These are phyloP conservation scores for Penstemon eatonii DNA, from an alignment of 257 asterid genomes.

Conservation along the genomic window DNA sequence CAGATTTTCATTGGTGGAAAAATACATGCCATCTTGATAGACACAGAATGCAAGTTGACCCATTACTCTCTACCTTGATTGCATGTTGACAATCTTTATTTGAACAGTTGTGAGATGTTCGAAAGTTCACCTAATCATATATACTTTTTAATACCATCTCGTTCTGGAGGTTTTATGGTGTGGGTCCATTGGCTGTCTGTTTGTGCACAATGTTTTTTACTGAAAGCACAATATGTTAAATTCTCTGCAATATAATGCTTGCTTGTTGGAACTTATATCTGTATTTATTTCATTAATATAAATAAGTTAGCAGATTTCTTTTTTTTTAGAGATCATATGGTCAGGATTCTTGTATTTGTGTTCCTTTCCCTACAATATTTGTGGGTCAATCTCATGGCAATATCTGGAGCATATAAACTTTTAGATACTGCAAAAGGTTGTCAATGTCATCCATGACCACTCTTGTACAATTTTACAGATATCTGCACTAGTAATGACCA, in stretches of 20 bases:
- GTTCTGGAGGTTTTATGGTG: too few relatives aligned
- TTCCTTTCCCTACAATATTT: background rate
- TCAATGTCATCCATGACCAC: background rate
- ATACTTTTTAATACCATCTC: too few relatives aligned
- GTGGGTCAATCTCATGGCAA: background rate
- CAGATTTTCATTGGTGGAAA: background rate
- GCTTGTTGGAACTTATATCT: background rate
- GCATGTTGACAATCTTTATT: background rate
- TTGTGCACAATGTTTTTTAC: too few relatives aligned
- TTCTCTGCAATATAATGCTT: too few relatives aligned
- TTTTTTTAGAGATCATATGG: too few relatives aligned
- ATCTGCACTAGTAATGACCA: background rate
- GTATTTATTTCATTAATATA: conserved; percentile 6
- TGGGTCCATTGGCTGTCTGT: too few relatives aligned
- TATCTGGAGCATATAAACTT: background rate
- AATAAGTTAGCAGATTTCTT: background rate
- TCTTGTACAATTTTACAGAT: background rate
- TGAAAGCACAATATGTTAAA: too few relatives aligned
- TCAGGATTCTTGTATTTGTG: background rate
- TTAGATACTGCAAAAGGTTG: background rate
- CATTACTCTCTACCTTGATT: background rate
- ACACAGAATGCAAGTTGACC: background rate
- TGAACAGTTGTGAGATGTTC: too few relatives aligned
- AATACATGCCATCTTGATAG: background rate
- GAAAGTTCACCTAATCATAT: too few relatives aligned